These are phyloP conservation scores for Xylaria flabelliformis DNA, from an alignment of 495 filamentous ascomycete genomes.

Conservation along the genomic window DNA sequence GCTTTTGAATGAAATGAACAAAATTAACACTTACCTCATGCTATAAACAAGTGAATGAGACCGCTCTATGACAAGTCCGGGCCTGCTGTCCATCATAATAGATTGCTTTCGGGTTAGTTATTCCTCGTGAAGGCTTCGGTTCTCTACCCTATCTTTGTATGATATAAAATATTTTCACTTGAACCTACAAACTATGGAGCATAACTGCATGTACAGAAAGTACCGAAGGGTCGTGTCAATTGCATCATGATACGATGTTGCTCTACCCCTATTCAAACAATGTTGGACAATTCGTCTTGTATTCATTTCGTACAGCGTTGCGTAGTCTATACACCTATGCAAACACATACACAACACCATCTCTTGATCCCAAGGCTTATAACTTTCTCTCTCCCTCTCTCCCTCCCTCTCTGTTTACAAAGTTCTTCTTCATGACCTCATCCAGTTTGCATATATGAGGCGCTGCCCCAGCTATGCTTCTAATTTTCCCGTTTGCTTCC, in stretches of 20 bases:
- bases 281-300: not conserved
- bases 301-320: not conserved
- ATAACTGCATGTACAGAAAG: not conserved
- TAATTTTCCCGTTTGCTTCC: not conserved
- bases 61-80: not conserved
- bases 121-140: not conserved
- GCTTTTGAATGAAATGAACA: conserved; percentile 20
- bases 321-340: conserved; percentile 21
- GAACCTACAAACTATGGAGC: not conserved
- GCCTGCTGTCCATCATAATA: not conserved
- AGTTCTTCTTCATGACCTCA: not conserved
- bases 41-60: not conserved
- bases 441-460: not conserved
- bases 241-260: not conserved
- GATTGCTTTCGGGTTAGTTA: not conserved
- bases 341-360: conserved; percentile 8
- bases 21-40: not conserved
- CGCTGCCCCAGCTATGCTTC: not conserved
- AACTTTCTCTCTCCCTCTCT: not conserved
- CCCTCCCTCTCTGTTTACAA: not conserved
- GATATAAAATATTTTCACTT: not conserved
- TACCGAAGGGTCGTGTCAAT: not conserved
- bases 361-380: not conserved
- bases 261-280: not conserved
- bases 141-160: no score